A percentile compares a stretch with the other conserved stretches of the same genome.
Conservation (phyloP, 306 rosid genomes). For the Trifolium repens region DNA sequence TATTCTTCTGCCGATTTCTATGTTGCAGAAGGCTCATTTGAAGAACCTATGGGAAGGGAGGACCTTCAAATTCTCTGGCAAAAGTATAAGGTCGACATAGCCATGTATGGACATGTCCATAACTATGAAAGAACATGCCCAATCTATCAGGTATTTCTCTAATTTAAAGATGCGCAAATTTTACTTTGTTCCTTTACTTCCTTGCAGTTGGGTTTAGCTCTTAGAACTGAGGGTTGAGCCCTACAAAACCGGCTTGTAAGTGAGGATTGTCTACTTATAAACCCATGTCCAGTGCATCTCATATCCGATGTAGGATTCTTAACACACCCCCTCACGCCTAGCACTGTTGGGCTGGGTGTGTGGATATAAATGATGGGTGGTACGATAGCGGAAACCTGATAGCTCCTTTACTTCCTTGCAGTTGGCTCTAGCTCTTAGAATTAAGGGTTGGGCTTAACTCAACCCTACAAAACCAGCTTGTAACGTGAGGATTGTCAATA, state of each 20-base stretch:
- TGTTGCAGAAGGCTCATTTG: conserved; percentile 85
- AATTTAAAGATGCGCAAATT: conserved; percentile 16
- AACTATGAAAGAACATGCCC: conserved; percentile 96
- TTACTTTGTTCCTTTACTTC: conserved; percentile 20
- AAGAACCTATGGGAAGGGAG: conserved; percentile 98
- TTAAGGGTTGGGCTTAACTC: too few species aligned
- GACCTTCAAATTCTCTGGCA: conserved; percentile 97
- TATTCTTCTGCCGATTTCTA: conserved; percentile 79
- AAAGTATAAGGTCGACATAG: conserved; percentile 89
- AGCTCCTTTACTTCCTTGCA: not conserved
- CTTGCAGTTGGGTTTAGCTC: not conserved
- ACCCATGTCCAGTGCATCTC: too few species aligned
- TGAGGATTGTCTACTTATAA: too few species aligned
- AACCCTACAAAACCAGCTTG: too few species aligned
- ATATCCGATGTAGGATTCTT: too few species aligned
- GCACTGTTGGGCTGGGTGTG: too few species aligned
- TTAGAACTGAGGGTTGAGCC: too few species aligned
- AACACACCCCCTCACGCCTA: not conserved
- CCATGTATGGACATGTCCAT: conserved; percentile 93
- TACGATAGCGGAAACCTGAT: too few species aligned
- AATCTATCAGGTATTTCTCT: conserved; percentile 71
- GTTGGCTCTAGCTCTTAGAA: not conserved
- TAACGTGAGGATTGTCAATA: too few species aligned
- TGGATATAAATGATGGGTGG: too few species aligned
- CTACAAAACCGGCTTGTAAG: too few species aligned